Percentiles rank a stretch among this genome's conserved stretches.
Conservation (phyloP, 371 early-diverging fungal species). For the Mucor sp. region DNA sequence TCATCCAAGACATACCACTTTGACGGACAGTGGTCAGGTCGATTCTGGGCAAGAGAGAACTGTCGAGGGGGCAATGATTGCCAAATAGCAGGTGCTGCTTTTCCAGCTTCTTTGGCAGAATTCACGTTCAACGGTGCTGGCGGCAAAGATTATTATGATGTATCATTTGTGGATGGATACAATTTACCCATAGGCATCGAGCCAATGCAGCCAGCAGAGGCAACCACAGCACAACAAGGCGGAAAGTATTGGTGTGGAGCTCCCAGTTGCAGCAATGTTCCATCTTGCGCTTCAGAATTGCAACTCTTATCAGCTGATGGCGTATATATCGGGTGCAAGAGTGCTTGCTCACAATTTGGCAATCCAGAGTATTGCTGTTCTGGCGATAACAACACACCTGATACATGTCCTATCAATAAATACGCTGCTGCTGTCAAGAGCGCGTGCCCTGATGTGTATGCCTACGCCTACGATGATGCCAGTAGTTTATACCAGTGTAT, state of each 20-base stretch:
- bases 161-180: conserved; percentile 40
- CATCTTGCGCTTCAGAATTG: conserved; percentile 28
- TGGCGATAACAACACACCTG: conserved; percentile 1
- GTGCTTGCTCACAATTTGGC: conserved; percentile 25
- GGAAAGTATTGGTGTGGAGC: conserved; percentile 29
- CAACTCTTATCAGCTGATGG: conserved; percentile 15
- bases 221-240: not conserved
- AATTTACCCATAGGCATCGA: conserved; percentile 24
- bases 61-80: conserved; percentile 26
- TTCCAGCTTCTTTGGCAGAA: conserved; percentile 44
- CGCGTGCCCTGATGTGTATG: conserved; percentile 23
- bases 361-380: conserved; percentile 24
- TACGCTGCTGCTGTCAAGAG: conserved; percentile 17
- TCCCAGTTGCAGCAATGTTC: conserved; percentile 22
- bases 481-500: conserved; percentile 22
- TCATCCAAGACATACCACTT: not conserved
- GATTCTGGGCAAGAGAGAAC: conserved; percentile 35
- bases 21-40: conserved; percentile 24
- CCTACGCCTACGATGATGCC: conserved; percentile 22
- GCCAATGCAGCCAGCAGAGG: conserved; percentile 9
- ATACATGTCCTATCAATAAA: conserved; percentile 10
- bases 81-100: conserved; percentile 26
- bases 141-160: conserved; percentile 41
- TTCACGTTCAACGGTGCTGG: conserved; percentile 29
- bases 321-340: conserved; percentile 19